Base-by-base conservation (phyloP, 2,329 filamentous ascomycete genomes). In the Penicillium sp. region DNA sequence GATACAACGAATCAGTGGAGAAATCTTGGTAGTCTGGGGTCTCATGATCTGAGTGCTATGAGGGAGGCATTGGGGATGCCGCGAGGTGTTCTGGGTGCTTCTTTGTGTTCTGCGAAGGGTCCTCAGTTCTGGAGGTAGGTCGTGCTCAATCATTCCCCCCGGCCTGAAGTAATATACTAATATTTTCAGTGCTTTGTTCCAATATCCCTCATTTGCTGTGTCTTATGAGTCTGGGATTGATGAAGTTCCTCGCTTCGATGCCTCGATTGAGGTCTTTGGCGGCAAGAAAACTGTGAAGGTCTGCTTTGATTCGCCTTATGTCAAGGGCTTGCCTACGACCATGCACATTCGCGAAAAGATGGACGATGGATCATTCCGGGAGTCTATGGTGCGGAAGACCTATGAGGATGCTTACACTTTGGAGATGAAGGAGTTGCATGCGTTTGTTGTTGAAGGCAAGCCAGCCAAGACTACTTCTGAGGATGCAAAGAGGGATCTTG, bases 141-240 rank as follows among this genome's bases (percentile, higher is more conserved):
- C n/a, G n/a, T n/a, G n/a, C n/a, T n/a, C n/a, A n/a, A n/a, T n/a
- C n/a, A n/a, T n/a, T n/a, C n/a, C n/a, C n/a, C n/a, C n/a, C n/a
- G n/a, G n/a, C n/a, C n/a, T n/a, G n/a, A n/a, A n/a, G n/a, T n/a
- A n/a, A n/a, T n/a, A 16, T 44, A 7, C 34, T 53, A 9, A 53
- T 32, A 34, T 3, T 11, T 61, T 2, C 67, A 72, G 66, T 56
- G 70, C 61, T 3, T 46, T 71, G 16, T 64, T 72, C 32, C 61
- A 68, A 46, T 73, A 71, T 53, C 60, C 61, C 7, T 55, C 60
- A 2, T 86, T 84, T 56, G 67, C 79, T 1, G 80, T 83, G 1
- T 76, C 76, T 0, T 86, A 85, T 63, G 83, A 87, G 58, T 80
- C 77, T 1, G 83, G 83, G 0, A 71, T 85, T 38, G 76, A 81